Base-by-base conservation (phyloP, 176 grass and related monocot species). In the Musa schizocarpa region DNA sequence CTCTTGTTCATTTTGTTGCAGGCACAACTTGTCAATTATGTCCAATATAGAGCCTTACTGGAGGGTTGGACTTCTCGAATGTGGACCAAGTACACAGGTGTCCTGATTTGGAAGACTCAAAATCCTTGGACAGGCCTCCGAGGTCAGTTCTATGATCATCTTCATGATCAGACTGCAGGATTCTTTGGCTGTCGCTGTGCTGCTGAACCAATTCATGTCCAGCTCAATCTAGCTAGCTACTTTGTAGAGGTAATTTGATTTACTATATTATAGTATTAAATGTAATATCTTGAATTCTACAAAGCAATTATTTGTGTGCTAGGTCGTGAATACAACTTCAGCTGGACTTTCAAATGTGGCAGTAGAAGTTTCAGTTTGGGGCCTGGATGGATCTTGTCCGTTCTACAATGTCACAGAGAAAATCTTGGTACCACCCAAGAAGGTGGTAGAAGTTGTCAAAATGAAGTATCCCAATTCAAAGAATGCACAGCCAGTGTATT, bases 1-100 rank as follows among this genome's bases (percentile, higher is more conserved):
- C 19, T 19, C 48, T 52, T 17, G 58, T 57, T 48, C 53, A 29
- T 16, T 75, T 43, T 73, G 49, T 81, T 88, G n/a, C 87, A 94
- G 90, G 90, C 90, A 79, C 95, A 99, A 73, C 61, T 99, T 78
- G 86, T 94, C 63, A 99, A 99, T 59, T 99, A 91, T 76, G 70
- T 91, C 79, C 95, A 99, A 73, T 99, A 99, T 80, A 89, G 90
- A 87, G 88, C 95, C 52, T 84, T 99, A 78, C 68, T 99, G 52
- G 95, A 99, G 86, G 95, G 95, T 86, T 94, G 95, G 90, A 99
- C 90, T 71, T 98, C 95, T 82, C 84, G 81, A 76, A 96, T 96
- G 93, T 96, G 93, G 93, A 92, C 83, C 70, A 96, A 96, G 66
- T 96, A 90, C 71, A 96, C 93, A 58, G 93, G 93, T 67, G 82